These are phyloP conservation scores for Lachnellula suecica DNA, from an alignment of 2,329 filamentous ascomycete species.

Conservation along the genomic window DNA sequence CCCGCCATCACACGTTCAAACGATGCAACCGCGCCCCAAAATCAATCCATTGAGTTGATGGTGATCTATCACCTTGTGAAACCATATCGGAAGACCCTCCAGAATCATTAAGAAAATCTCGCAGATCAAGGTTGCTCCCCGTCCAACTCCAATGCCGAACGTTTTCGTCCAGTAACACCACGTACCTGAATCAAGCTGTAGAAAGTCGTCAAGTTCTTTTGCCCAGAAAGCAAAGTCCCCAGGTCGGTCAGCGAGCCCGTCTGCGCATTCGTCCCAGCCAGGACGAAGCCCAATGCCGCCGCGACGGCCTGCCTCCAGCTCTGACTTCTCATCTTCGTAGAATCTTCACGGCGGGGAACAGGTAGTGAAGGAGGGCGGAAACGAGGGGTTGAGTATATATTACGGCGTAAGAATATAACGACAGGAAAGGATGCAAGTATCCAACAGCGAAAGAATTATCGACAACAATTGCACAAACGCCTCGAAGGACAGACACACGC, in stretches of 20 bases:
- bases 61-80: not conserved
- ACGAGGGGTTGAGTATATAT: not conserved
- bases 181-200: slow-evolving; percentile 43
- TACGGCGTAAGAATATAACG: not conserved
- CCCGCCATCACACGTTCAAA: not conserved
- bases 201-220: slow-evolving; percentile 44
- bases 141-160: not conserved
- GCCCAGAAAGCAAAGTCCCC: slow-evolving; percentile 38
- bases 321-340: slow-evolving; percentile 14
- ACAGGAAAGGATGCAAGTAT: not conserved
- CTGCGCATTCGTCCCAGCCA: slow-evolving; percentile 18
- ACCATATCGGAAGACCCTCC: not conserved
- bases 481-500: not conserved
- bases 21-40: not conserved
- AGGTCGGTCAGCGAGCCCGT: slow-evolving; percentile 34
- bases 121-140: not conserved
- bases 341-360: not conserved
- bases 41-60: not conserved
- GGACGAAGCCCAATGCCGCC: slow-evolving; percentile 14
- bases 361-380: not conserved
- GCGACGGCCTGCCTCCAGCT: slow-evolving; percentile 18
- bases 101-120: not conserved
- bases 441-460: not conserved
- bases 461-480: not conserved
- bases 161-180: not conserved